A percentile compares a stretch with the other conserved stretches of the same genome.
phyloP scores from a whole-genome alignment of 2,329 filamentous ascomycete genomes.

The Fonsecaea nubica region DNA sequence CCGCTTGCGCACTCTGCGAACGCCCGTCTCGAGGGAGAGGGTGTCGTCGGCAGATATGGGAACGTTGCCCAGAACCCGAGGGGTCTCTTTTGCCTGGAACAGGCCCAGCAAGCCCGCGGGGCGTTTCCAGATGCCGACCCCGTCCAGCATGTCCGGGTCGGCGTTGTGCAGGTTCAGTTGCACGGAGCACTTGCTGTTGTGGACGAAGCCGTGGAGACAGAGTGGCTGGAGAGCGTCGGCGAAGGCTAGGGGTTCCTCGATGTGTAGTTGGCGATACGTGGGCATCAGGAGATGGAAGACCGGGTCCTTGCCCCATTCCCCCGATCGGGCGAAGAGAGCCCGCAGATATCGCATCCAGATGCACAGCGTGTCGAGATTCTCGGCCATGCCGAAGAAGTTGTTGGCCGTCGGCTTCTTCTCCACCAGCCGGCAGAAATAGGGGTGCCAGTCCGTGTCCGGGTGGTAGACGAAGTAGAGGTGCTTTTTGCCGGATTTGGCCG shows the following conservation, averaged over 20 bases:
- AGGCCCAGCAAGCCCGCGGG: neutral
- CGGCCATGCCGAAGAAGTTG: slow-evolving; percentile 2
- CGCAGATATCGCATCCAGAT: slow-evolving; percentile 1
- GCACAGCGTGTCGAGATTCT: neutral
- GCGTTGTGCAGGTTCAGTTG: neutral
- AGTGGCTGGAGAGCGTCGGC: neutral
- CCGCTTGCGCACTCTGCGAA: neutral
- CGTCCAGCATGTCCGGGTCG: slow-evolving; percentile 4
- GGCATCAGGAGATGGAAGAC: slow-evolving; percentile 1
- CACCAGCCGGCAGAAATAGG: neutral
- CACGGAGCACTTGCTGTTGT: slow-evolving; percentile 1
- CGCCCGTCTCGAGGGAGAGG: neutral
- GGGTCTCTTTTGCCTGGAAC: neutral
- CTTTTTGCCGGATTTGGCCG: neutral
- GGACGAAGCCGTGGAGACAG: neutral
- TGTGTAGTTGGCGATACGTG: neutral
- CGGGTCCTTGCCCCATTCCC: neutral
- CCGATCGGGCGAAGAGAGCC: neutral
- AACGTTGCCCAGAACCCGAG: neutral
- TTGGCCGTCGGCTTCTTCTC: neutral
- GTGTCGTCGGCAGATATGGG: neutral
- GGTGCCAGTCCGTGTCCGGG: neutral
- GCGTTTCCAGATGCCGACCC: neutral
- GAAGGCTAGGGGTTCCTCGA: neutral
- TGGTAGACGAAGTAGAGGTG: slow-evolving; percentile 7